Evolutionary conservation across 129 eudicot species (phyloP).

Genomic region (Tagetes patula): DNA sequence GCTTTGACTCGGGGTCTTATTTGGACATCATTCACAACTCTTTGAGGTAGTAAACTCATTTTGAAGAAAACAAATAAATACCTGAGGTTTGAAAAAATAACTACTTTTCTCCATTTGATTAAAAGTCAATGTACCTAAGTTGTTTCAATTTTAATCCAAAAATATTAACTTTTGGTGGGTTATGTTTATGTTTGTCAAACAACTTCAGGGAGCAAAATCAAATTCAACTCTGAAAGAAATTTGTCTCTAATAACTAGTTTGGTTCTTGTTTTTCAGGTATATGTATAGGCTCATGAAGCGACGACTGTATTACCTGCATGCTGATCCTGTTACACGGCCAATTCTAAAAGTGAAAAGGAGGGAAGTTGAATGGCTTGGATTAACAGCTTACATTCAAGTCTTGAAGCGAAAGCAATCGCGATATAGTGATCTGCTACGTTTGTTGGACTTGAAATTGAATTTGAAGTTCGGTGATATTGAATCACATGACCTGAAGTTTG

Average conservation of each 20-base stretch:
- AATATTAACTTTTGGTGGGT: too few species aligned
- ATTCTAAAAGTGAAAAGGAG: conserved; percentile 43
- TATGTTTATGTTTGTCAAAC: too few species aligned
- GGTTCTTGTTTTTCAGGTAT: conserved; percentile 43
- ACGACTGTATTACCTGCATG: conserved; percentile 41
- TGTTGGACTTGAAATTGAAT: conserved; percentile 37
- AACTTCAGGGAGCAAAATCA: too few species aligned
- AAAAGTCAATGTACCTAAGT: too few species aligned
- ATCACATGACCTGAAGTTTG: conserved; percentile 57
- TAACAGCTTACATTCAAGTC: conserved; percentile 56
- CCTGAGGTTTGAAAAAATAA: too few species aligned
- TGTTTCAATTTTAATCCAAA: too few species aligned
- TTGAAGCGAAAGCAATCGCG: conserved; percentile 64
- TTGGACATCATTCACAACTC: conserved; percentile 49
- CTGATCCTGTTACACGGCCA: conserved; percentile 37
- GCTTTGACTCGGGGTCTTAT: conserved; percentile 38
- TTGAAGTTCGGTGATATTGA: conserved; percentile 29
- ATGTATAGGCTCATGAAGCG: conserved; percentile 64
- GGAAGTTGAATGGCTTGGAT: conserved; percentile 82
- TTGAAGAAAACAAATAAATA: background rate
- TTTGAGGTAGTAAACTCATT: conserved; percentile 47
- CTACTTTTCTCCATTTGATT: too few species aligned
- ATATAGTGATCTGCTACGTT: conserved; percentile 40
- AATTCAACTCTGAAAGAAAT: background rate
- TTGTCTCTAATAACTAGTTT: background rate